Base-by-base conservation (phyloP, 2,329 filamentous ascomycete species). In the Aspergillus carbonarius region DNA sequence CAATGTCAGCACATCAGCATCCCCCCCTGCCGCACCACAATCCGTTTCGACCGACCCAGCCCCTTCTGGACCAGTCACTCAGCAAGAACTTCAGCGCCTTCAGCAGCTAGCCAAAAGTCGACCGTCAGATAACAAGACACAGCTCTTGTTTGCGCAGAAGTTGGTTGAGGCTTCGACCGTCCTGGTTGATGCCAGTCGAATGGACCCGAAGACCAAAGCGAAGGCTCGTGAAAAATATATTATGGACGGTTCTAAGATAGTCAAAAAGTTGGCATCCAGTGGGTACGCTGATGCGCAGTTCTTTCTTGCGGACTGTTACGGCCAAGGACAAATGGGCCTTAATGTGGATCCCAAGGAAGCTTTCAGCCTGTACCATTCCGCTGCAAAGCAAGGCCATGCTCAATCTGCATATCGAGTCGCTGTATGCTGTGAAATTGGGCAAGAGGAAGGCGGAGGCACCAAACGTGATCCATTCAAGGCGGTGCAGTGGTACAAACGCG, bases 401-500 rank as follows among this genome's bases (percentile, higher is more conserved):
- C 88, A 90, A 55, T 91, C 92, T 27, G 95, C 95, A 0, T 99
- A 98, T 74, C 86, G 95, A 55, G 96, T 95, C 25, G 95, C 95
- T 0, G 93, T 99, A 0, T 99, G 95, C 78, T 98, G 95, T 71
- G 95, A 99, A 74, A 92, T 99, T 68, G 95, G 95, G 3, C 87
- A 92, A 57, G 93, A 98, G 71, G 93, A 96, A 68, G 93, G 93
- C 30, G 95, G 95, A 54, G 95, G 95, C 23, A 98, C 95, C 1
- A 87, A 91, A 59, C 90, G 89, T 67, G 95, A 99, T 70, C 91
- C 92, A 0, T 78, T 93, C 64, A 98, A 98, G 77, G 93, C 95
- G 1, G 93, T 98, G 18, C 93, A 98, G 74, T 99, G 95, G 95
- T 99, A 99, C 76, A 92, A 93, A 73, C 90, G 93, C 44, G 92